phyloP scores from a whole-genome alignment of 176 grass and related monocot genomes.

The Zizania latifolia region DNA sequence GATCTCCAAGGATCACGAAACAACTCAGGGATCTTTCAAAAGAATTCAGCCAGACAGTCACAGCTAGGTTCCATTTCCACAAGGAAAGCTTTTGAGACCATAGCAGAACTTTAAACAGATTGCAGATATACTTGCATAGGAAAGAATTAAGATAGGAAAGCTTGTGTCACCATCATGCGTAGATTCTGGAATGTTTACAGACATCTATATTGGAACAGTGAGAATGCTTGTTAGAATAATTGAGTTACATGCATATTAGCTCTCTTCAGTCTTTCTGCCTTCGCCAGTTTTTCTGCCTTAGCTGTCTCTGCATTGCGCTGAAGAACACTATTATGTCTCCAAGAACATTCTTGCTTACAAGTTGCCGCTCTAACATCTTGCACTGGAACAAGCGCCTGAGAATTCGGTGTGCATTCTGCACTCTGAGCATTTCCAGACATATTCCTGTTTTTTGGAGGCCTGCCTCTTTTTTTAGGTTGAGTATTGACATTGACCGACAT shows the following conservation, averaged over 20 bases:
- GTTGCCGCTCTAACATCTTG: neutral
- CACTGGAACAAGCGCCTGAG: conserved; percentile 20
- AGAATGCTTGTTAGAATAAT: conserved; percentile 37
- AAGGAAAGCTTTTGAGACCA: conserved; percentile 88
- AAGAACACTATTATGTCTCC: conserved; percentile 17
- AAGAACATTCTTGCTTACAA: conserved; percentile 7
- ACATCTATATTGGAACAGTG: conserved; percentile 24
- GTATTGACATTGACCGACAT: neutral
- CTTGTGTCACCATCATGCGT: conserved; percentile 37
- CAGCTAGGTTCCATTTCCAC: conserved; percentile 93
- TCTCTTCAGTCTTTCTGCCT: conserved; percentile 70
- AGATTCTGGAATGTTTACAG: conserved; percentile 35
- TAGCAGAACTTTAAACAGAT: conserved; percentile 19
- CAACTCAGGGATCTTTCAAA: conserved; percentile 71
- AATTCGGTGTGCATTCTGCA: neutral
- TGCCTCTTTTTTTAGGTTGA: conserved; percentile 48
- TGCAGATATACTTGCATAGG: conserved; percentile 49
- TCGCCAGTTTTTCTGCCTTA: conserved; percentile 47
- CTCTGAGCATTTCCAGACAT: conserved; percentile 11
- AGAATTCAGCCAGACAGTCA: conserved; percentile 89
- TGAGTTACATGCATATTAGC: conserved; percentile 27
- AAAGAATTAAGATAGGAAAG: conserved; percentile 38
- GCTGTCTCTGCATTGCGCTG: conserved; percentile 32
- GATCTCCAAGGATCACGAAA: conserved; percentile 73
- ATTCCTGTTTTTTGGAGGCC: conserved; percentile 36